Evolutionary conservation across 768 basidiomycete species (phyloP), one percentile per base, ranked within the genome.

Genomic region (Termitomyces sp.): DNA sequence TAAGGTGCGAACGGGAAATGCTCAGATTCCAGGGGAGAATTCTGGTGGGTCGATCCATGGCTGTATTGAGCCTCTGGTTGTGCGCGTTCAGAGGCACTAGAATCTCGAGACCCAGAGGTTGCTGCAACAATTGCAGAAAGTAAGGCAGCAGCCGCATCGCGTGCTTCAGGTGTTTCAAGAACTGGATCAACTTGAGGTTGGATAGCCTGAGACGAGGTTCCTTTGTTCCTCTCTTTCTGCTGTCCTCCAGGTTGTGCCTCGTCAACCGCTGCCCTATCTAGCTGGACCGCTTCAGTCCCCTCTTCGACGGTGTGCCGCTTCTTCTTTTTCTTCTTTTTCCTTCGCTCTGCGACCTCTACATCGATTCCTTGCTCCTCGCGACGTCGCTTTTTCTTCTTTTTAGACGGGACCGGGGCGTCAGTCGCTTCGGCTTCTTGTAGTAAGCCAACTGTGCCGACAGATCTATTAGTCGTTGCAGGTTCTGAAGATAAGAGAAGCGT

Each of bases 61-160:
- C 69, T 64, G 28, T 69, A 65, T 33, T 68, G 61, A 30, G 69
- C 61, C 26, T 73, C 70, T 14, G 63, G 56, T 20, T 60, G 59
- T 48, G 28, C 14, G 4, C 66, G 56, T 59, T n/a, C 59, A 42
- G 58, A 59, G 24, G 44, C 40, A 38, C 45, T 10, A 46, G 54
- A 45, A 57, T 70, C 72, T 0, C 78, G 73, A 16, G 79, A 78
- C 8, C 78, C 79, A n/a, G 83, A 78, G 4, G 85, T 82, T 6
- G 85, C 84, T 33, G 84, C 84, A 22, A 86, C 83, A 14, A 88
- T 81, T 0, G 86, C 85, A 50, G 82, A 83, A 40, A 88, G 72
- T 52, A 88, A 78, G 8, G 83, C 83, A 18, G 81, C 73, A 4
- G 86, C 78, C 3, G 83, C 79, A 8, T 80, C 72, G 44, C 79